Evolutionary conservation across 371 early-diverging fungal genomes (phyloP).

Genomic region (Mucor saturninus): DNA sequence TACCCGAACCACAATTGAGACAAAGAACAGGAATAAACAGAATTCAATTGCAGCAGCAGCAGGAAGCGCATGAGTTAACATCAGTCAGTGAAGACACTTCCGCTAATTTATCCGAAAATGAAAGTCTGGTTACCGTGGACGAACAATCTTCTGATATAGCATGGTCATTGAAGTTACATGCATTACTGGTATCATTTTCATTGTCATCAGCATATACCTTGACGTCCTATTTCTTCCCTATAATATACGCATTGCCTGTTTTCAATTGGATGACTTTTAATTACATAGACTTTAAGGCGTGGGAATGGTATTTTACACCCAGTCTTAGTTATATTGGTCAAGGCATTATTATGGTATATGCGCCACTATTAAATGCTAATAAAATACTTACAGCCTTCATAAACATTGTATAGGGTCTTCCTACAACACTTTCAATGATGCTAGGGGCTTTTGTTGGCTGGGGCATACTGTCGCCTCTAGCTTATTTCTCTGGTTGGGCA

Average conservation of each 20-base stretch:
- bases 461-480: slow-evolving; percentile 79
- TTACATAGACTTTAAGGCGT: slow-evolving; percentile 48
- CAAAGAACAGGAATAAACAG: background rate
- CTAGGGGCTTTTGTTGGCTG: slow-evolving; percentile 79
- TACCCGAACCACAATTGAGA: slow-evolving; percentile 23
- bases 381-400: background rate
- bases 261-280: slow-evolving; percentile 67
- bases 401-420: slow-evolving; percentile 12
- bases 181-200: slow-evolving; percentile 60
- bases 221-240: slow-evolving; percentile 67
- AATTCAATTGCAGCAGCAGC: slow-evolving; percentile 3
- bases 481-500: slow-evolving; percentile 75
- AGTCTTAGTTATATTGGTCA: slow-evolving; percentile 82
- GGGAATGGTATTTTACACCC: slow-evolving; percentile 83
- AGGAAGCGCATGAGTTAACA: background rate
- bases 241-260: slow-evolving; percentile 63
- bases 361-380: background rate
- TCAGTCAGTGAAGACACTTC: background rate
- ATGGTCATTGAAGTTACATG: slow-evolving; percentile 65
- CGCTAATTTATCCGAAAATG: background rate
- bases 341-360: slow-evolving; percentile 74
- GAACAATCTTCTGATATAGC: slow-evolving; percentile 42
- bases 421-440: slow-evolving; percentile 48
- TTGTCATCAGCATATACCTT: slow-evolving; percentile 71
- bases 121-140: background rate